Base-by-base conservation (phyloP, 768 basidiomycete species). In the Dioszegia aurantiaca region DNA sequence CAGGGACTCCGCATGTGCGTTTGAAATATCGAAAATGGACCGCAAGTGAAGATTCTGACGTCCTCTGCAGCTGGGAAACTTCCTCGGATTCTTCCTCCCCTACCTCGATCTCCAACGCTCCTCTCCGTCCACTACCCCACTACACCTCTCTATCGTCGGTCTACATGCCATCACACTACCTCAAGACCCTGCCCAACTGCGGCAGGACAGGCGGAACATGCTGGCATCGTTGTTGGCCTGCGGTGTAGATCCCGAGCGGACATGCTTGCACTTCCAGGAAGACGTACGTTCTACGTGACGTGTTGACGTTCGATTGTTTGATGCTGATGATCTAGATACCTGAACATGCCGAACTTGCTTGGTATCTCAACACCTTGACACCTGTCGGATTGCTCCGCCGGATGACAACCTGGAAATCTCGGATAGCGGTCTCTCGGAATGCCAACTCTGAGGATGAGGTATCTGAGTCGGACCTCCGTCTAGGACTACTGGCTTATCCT, bases 361-460 rank as follows among this genome's bases (percentile, higher is more conserved):
- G 93, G 94, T 84, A 93, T 46, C 74, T 97, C 57, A 88, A 83
- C 62, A 94, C 90, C 66, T 78, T 91, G 30, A 87, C 89, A 0
- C 86, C 90, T 0, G 80, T 93, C 21, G 90, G 90, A 10, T 85
- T 85, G 64, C 78, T 97, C 10, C 83, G 85, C 39, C 78, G 92
- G 41, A 95, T 97, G 94, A 97, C 92, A 3, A 91, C 90, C 0
- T 97, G 93, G 91, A 98, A 97, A 90, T 83, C 87, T 10, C 85
- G 88, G 59, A 78, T 93, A 3, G 88, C 86, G 11, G 81, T 83
- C 10, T 83, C 85, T 9, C 80, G 87, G 47, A 90, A 90, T 67
- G 84, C 87, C 2, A 53, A 53, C n/a, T 82, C 83, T 43, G 86
- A 88, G 69, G 84, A 86, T 3, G 86, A 90, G 62, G 80, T 92